A percentile compares a stretch with the other conserved stretches of the same genome.
phyloP scores from a whole-genome alignment of 1,284 basidiomycete species.

The Cutaneotrichosporon spelunceum region DNA sequence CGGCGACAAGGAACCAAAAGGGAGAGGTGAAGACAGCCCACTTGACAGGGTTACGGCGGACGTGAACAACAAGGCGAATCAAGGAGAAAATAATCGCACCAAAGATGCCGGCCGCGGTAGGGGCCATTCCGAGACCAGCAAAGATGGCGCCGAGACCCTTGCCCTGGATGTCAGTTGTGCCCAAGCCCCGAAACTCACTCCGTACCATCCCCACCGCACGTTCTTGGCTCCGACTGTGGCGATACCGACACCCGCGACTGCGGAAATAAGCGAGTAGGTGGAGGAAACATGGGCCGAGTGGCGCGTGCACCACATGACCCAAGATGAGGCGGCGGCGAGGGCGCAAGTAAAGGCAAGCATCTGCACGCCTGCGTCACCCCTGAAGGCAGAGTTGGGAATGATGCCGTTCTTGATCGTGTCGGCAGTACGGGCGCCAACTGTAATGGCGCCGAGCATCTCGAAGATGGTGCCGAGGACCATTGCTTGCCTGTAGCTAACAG shows the following conservation, averaged over 20 bases:
- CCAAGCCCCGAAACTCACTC: not conserved
- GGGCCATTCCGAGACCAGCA: conserved; percentile 51
- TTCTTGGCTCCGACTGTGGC: conserved; percentile 51
- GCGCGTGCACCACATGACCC: conserved; percentile 54
- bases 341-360: conserved; percentile 55
- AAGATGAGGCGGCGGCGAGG: conserved; percentile 48
- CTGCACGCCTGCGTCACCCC: conserved; percentile 53
- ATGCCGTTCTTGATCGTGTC: conserved; percentile 56
- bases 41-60: conserved; percentile 45
- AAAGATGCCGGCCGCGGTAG: conserved; percentile 50
- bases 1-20: conserved; percentile 53
- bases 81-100: conserved; percentile 51
- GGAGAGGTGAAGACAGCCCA: conserved; percentile 52
- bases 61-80: conserved; percentile 51
- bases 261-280: conserved; percentile 54
- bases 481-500: conserved; percentile 54
- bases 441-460: conserved; percentile 54
- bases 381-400: conserved; percentile 50
- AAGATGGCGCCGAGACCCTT: conserved; percentile 55
- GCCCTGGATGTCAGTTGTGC: conserved; percentile 25
- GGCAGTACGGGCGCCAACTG: conserved; percentile 53
- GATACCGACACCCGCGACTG: conserved; percentile 55
- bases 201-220: conserved; percentile 57
- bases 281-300: conserved; percentile 53
- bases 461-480: conserved; percentile 53